Base-by-base conservation (phyloP, 192 early-diverging fungal genomes). In the Backusella circina region DNA sequence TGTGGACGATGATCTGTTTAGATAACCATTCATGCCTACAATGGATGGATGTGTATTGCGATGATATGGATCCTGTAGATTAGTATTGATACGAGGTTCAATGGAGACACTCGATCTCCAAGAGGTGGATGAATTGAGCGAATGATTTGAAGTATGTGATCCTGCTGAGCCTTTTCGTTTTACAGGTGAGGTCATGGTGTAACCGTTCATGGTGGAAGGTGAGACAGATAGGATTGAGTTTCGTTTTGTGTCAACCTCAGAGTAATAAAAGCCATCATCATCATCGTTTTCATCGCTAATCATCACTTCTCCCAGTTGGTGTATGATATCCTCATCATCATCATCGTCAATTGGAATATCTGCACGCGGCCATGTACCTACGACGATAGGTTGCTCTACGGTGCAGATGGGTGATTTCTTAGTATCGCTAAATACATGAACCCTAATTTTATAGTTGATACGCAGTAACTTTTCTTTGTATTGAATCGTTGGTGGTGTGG, bases 361-460 rank as follows among this genome's bases (percentile, higher is more conserved):
- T 0, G 79, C 75, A 15, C 67, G 75, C 5, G 79, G 79, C 75
- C 75, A 81, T n/a, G 79, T 81, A 2, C 75, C 79, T 10, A 81
- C 61, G 0, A 77, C 72, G 50, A 81, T 71, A n/a, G 75, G 79
- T n/a, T 77, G 51, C 28, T 81, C 79, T 9, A 81, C 23, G 3
- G 38, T 41, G 10, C 51, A 72, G 5, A 32, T 47, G 0, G 75
- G 47, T 28, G 33, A 30, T 7, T 64, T 70, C 2, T 30, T 38
- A 15, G 28, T 67, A 12, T 44, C 57, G 10, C 73, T 64, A 6
- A 65, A 67, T 51, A 81, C 38, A 7, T 72, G 65, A 38, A 74
- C 57, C 12, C 79, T 66, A 21, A 77, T 67, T 57, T 81, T 76
- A 50, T 81, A 81, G 16, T 77, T 72, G 5, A 81, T 67, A 41